Percentiles rank a stretch among this genome's conserved stretches.
phyloP scores from a whole-genome alignment of 2,329 filamentous ascomycete genomes.

The Colletotrichum aenigma region DNA sequence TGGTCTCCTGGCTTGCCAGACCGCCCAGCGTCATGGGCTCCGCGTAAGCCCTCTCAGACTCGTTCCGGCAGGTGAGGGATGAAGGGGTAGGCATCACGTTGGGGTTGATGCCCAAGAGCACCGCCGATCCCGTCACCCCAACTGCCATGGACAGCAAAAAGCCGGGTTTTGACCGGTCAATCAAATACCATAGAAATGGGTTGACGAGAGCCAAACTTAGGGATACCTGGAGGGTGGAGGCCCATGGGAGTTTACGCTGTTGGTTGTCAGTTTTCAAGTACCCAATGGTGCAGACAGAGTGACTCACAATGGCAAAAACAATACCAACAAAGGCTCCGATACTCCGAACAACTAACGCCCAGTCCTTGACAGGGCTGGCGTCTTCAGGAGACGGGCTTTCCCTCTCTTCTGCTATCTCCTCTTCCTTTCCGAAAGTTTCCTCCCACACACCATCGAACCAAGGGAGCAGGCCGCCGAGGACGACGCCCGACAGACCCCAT shows the following conservation, averaged over 20 bases:
- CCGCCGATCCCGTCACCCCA: constrained; percentile 73
- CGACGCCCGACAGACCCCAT: constrained; percentile 83
- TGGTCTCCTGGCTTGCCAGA: constrained; percentile 63
- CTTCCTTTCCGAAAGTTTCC: constrained; percentile 46
- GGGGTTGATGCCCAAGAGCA: constrained; percentile 77
- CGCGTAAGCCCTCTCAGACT: constrained; percentile 19
- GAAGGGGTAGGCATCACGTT: constrained; percentile 76
- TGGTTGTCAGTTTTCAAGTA: neutral
- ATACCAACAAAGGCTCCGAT: constrained; percentile 67
- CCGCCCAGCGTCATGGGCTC: constrained; percentile 50
- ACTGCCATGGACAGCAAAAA: constrained; percentile 80
- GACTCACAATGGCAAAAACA: constrained; percentile 75
- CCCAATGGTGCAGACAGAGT: neutral
- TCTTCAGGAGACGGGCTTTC: constrained; percentile 29
- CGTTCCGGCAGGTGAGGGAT: constrained; percentile 34
- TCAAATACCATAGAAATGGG: constrained; percentile 93
- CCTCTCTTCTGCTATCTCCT: constrained; percentile 28
- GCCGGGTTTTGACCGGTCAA: constrained; percentile 87
- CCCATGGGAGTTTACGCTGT: constrained; percentile 88
- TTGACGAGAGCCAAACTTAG: constrained; percentile 89
- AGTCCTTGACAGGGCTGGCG: constrained; percentile 63
- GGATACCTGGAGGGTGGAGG: constrained; percentile 92
- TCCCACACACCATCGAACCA: constrained; percentile 83
- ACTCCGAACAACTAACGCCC: constrained; percentile 68
- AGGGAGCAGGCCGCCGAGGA: constrained; percentile 79